phyloP scores from a whole-genome alignment of 164 flowering plant genomes.

The Euptelea pleiosperma region DNA sequence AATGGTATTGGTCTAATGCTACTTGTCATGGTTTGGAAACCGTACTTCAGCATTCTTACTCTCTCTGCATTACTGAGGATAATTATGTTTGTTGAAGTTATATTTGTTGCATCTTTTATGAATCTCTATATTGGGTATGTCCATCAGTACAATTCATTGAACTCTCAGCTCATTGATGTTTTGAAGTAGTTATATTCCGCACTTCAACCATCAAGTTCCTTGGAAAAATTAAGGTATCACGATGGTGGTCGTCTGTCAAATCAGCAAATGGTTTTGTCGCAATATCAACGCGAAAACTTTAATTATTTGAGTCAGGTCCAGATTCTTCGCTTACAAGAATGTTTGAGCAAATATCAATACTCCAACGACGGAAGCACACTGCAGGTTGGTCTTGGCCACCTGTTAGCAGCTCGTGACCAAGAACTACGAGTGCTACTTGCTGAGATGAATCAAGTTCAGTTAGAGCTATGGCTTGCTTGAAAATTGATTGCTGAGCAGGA shows the following conservation, averaged over 20 bases:
- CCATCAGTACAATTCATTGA: slow-evolving; percentile 82
- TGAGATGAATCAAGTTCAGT: slow-evolving; percentile 93
- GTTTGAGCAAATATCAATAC: slow-evolving; percentile 88
- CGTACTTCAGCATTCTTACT: slow-evolving; percentile 54
- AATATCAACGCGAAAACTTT: slow-evolving; percentile 94
- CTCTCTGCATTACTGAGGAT: slow-evolving; percentile 61
- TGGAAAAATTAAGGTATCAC: slow-evolving; percentile 88
- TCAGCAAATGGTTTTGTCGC: slow-evolving; percentile 98
- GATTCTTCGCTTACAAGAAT: slow-evolving; percentile 95
- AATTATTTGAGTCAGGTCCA: slow-evolving; percentile 84
- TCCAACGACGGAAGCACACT: slow-evolving; percentile 77
- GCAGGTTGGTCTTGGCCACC: slow-evolving; percentile 97
- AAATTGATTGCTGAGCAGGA: slow-evolving; percentile 93
- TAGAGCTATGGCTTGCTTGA: slow-evolving; percentile 90
- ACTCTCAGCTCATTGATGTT: slow-evolving; percentile 94
- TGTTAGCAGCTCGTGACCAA: slow-evolving; percentile 96
- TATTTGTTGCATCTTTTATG: slow-evolving; percentile 85
- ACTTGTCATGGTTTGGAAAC: slow-evolving; percentile 82
- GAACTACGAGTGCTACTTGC: slow-evolving; percentile 91
- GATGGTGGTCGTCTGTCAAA: slow-evolving; percentile 95
- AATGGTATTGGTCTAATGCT: slow-evolving; percentile 94
- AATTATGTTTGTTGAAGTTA: slow-evolving; percentile 74
- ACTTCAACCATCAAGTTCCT: slow-evolving; percentile 82
- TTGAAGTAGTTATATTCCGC: slow-evolving; percentile 94
- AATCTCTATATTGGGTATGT: slow-evolving; percentile 77